Base-by-base conservation (phyloP, 176 grass and related monocot genomes). In the Canna indica region DNA sequence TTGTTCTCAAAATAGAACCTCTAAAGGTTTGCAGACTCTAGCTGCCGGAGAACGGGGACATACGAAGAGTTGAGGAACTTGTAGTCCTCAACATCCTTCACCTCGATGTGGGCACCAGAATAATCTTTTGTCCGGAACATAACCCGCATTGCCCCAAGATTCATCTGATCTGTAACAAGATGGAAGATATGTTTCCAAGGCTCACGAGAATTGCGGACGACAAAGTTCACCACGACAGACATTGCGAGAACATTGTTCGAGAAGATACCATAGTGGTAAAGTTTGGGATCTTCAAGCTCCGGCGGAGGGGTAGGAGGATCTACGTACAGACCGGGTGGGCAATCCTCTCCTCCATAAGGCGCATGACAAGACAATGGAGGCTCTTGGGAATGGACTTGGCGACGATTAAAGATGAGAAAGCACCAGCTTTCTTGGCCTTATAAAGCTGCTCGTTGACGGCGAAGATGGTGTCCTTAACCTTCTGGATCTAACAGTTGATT, bases 1-100 rank as follows among this genome's bases (percentile, higher is more conserved):
- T 99, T 99, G 75, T 99, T 99, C 78, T 99, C 94, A 58, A 99
- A 99, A 82, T 99, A 99, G 84, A 99, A 99, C 30, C 85, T 81
- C 65, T 93, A 86, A 38, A 99, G 86, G 59, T 93, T 99, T 28
- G 94, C 89, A 5, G 94, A 99, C 46, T 99, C 94, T 30, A 99
- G 82, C 82, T 99, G 94, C 50, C 94, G 94, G 24, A 99, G 86
- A 20, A 99, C 94, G 2, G 94, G 89, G 47, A 99, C 94, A 29
- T 99, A 99, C 0, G 94, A 99, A 53, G 94, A 99, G 80, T 99
- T 99, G 10, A 99, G 84, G 70, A 99, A 99, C 68, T 83, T 90
- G 80, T 93, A 99, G 66, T 92, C 86, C 77, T 99, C 94, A 47
- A 90, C 65, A 57, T 89, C 94, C 86, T 85, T 93, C 42, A 99